phyloP scores from a whole-genome alignment of 2,329 filamentous ascomycete species.

The Cercospora beticola region DNA sequence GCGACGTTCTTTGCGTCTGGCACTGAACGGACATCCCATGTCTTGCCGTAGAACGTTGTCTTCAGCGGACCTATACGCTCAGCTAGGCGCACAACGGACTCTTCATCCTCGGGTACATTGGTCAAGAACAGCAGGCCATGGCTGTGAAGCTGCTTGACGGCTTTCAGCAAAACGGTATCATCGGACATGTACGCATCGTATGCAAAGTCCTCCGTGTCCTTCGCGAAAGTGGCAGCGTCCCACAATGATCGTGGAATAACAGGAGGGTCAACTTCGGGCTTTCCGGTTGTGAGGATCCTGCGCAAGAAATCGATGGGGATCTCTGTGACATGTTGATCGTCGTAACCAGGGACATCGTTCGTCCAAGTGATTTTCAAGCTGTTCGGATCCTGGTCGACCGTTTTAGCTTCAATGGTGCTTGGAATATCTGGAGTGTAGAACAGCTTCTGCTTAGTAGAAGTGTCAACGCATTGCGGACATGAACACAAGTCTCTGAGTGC shows the following conservation, averaged over 20 bases:
- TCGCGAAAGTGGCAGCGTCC: constrained; percentile 48
- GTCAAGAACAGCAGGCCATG: constrained; percentile 76
- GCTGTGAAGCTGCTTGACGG: constrained; percentile 61
- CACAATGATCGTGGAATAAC: constrained; percentile 36
- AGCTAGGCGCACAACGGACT: constrained; percentile 64
- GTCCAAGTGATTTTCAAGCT: constrained; percentile 56
- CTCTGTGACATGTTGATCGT: constrained; percentile 43
- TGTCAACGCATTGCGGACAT: constrained; percentile 58
- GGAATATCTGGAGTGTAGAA: constrained; percentile 68
- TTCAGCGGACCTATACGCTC: constrained; percentile 73
- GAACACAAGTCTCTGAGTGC: constrained; percentile 58
- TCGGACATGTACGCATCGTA: constrained; percentile 70
- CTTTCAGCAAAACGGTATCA: constrained; percentile 58
- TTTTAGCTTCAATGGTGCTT: constrained; percentile 43
- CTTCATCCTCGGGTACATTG: constrained; percentile 61
- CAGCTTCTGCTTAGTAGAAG: constrained; percentile 61
- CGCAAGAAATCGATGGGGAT: constrained; percentile 27
- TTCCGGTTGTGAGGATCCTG: constrained; percentile 1
- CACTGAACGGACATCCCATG: constrained; percentile 84
- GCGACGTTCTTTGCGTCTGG: constrained; percentile 86
- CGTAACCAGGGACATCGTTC: constrained; percentile 53
- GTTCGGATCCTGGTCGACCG: constrained; percentile 37
- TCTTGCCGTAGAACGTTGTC: constrained; percentile 86
- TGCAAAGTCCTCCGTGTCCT: constrained; percentile 58
- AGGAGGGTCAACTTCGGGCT: background rate